Base-by-base conservation (phyloP, 352 stramenopile species). In the Pythium apleroticum region DNA sequence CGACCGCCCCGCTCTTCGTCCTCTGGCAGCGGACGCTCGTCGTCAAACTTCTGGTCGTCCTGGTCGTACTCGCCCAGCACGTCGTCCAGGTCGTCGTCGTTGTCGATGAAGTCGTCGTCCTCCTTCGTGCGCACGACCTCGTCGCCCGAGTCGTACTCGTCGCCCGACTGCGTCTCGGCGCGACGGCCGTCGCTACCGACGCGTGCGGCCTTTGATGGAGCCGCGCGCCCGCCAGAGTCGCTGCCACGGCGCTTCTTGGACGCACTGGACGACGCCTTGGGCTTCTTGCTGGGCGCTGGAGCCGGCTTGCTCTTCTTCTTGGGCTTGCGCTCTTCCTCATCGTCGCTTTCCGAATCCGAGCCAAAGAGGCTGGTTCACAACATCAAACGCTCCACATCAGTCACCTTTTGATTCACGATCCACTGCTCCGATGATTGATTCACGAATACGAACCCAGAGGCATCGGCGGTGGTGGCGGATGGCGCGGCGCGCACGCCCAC, bases 111-210 rank as follows among this genome's bases (percentile, higher is more conserved):
- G 45, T 90, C 88, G 6, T 96, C 81, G 68, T 96, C 88, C 0
- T 94, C 88, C 55, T 91, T 92, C 12, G 72, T 89, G 43, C 66
- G 73, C n/a, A 78, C 73, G 1, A 72, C 81, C 56, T 96, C 88
- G 2, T 93, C 88, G 2, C 86, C 88, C 4, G 88, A 96, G 54
- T 96, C 88, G 68, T 96, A 96, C 52, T 93, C 88, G 30, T 96
- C 88, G 0, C 77, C 75, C 24, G 66, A 73, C 63, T 20, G 19
- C 63, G 33, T 7, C 7, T 39, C 33, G 8, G 14, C 19, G 9
- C 48, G 52, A 9, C 39, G 37, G 50, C 64, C 63, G 27, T 60
- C 56, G 15, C 55, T 45, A 30, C 48, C 41, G 10, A 25, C 28
- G 5, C 53, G 55, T n/a, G 55, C 41, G 17, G 63, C 31, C 49